Base-by-base conservation (phyloP, 2,329 filamentous ascomycete genomes). In the Trichoderma citrinoviride region DNA sequence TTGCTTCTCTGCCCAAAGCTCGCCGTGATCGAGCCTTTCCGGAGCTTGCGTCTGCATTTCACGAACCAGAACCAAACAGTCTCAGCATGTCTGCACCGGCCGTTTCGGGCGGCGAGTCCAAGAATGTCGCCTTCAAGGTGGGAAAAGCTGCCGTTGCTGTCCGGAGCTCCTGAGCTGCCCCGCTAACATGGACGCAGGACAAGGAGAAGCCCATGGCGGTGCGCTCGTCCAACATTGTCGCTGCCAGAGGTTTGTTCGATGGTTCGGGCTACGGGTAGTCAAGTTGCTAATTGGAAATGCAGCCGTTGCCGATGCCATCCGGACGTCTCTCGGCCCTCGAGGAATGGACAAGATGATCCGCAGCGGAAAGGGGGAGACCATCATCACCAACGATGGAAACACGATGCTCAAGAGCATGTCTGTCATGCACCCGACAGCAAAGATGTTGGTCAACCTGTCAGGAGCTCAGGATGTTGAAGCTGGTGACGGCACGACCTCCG, bases 301-400 rank as follows among this genome's bases (percentile, higher is more conserved):
- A 95, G 95, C 95, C 76, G 94, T 99, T 75, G 90, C 95, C 77
- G 95, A 99, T 86, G 95, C 95, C 71, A 96, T 99, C 77, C 87
- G 95, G 83, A 98, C 94, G 29, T 98, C 95, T 68, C 85, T 99
- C 71, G 95, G 95, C 69, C 95, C 95, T 70, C 89, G 95, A 79
- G 95, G 95, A 76, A 97, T 97, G 93, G 93, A 97, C 83, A 97
- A 97, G 84, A 97, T 97, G 93, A 98, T 99, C 73, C 91, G 96
- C 83, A 96, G 90, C 67, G 91, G 93, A 77, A 97, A 92, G 82
- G 95, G 94, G 81, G 92, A 96, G 79, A 97, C 93, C 65, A 95
- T 98, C 78, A 99, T 99, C 81, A 99, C 95, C 75, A 99, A 99
- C 83, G 95, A 99, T 80, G 95, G 95, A 78, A 96, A 96, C 82